Percentiles rank a stretch among this genome's conserved stretches.
Conservation (phyloP, 306 rosid genomes). For the Ammopiptanthus mongolicus region DNA sequence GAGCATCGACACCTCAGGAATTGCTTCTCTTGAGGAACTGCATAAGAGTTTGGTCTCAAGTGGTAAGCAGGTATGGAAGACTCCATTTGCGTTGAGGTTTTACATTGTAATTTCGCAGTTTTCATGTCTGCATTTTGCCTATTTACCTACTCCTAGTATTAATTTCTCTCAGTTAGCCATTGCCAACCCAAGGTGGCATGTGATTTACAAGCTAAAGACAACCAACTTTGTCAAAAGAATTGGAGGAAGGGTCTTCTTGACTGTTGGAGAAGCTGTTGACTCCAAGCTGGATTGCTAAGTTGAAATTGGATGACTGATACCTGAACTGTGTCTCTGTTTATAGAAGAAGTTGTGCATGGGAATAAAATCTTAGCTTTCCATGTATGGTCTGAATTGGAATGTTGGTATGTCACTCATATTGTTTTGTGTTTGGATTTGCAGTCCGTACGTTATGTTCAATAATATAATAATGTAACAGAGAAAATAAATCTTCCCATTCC, state of each 20-base stretch:
- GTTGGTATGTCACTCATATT: background rate
- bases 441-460: slow-evolving; percentile 4
- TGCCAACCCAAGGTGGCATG: slow-evolving; percentile 60
- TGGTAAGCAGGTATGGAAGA: slow-evolving; percentile 41
- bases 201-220: slow-evolving; percentile 56
- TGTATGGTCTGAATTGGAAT: background rate
- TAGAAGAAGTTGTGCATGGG: background rate
- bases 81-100: background rate
- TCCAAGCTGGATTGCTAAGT: slow-evolving; percentile 22
- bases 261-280: slow-evolving; percentile 59
- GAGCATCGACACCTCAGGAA: slow-evolving; percentile 63
- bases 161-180: slow-evolving; percentile 40
- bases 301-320: background rate
- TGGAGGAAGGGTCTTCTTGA: slow-evolving; percentile 52
- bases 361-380: background rate
- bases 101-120: background rate
- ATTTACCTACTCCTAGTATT: background rate
- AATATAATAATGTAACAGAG: background rate
- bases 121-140: background rate
- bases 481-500: slow-evolving; percentile 8
- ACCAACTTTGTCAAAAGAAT: slow-evolving; percentile 49
- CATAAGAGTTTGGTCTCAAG: slow-evolving; percentile 36
- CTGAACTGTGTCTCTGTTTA: background rate
- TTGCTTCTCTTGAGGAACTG: slow-evolving; percentile 52
- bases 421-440: background rate